Conservation (phyloP, 768 basidiomycete species). For the Leccinum boreale region DNA sequence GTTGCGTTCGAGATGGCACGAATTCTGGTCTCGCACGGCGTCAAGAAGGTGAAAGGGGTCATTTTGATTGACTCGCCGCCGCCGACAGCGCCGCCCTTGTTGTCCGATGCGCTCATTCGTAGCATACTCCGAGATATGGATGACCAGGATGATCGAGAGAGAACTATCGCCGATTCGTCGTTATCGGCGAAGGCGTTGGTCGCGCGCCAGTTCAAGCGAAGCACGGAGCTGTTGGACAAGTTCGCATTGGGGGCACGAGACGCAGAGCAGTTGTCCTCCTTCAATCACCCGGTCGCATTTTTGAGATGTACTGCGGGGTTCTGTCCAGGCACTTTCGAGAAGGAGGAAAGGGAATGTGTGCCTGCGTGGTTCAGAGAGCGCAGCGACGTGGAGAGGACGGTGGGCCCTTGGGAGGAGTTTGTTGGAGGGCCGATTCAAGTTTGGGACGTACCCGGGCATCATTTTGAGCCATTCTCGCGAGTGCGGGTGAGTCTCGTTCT, state of each 20-base stretch:
- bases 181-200: slow-evolving; percentile 37
- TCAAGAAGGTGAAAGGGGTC: slow-evolving; percentile 49
- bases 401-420: slow-evolving; percentile 47
- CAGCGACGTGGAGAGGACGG: slow-evolving; percentile 28
- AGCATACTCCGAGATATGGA: slow-evolving; percentile 36
- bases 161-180: slow-evolving; percentile 23
- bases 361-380: slow-evolving; percentile 55
- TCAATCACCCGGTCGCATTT: slow-evolving; percentile 36
- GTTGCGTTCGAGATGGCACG: slow-evolving; percentile 64
- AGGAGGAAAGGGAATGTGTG: slow-evolving; percentile 23
- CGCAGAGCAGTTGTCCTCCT: not conserved
- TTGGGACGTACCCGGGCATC: slow-evolving; percentile 62
- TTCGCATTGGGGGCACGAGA: slow-evolving; percentile 32
- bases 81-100: slow-evolving; percentile 48
- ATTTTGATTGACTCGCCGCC: slow-evolving; percentile 66
- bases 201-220: slow-evolving; percentile 48
- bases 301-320: slow-evolving; percentile 54
- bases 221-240: slow-evolving; percentile 41
- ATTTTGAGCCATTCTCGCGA: slow-evolving; percentile 56
- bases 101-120: slow-evolving; percentile 54
- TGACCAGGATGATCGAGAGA: slow-evolving; percentile 1
- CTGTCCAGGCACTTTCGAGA: slow-evolving; percentile 26
- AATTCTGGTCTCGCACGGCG: slow-evolving; percentile 39
- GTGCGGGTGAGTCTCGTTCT: slow-evolving; percentile 42
- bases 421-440: slow-evolving; percentile 37